A percentile compares a stretch with the other conserved stretches of the same genome.
Conservation (phyloP, 257 asterid genomes). For the Buddleja alternifolia region DNA sequence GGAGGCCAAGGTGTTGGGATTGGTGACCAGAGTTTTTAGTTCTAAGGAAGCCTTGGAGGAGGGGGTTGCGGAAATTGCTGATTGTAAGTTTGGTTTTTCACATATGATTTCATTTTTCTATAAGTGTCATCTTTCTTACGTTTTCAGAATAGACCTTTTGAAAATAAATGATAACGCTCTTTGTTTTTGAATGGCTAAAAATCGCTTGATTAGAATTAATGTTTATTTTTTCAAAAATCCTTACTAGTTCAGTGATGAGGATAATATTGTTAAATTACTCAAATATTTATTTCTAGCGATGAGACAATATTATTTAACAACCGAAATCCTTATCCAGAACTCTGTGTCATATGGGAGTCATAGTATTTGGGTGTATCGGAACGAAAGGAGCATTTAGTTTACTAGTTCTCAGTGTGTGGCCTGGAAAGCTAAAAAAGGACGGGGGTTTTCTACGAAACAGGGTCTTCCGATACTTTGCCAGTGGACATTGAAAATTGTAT, state of each 20-base stretch:
- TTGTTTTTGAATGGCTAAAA: too few species aligned
- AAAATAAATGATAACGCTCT: neutral
- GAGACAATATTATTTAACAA: too few species aligned
- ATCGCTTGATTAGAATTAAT: too few species aligned
- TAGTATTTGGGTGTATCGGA: too few species aligned
- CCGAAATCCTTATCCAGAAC: too few species aligned
- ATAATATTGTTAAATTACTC: too few species aligned
- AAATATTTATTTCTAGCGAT: too few species aligned
- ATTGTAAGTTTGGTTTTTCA: constrained; percentile 47
- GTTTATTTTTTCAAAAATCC: too few species aligned
- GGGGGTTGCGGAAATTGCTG: constrained; percentile 63
- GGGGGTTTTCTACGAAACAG: too few species aligned
- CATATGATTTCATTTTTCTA: neutral
- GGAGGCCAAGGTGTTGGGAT: constrained; percentile 81
- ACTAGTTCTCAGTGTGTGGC: neutral
- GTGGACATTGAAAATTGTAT: neutral
- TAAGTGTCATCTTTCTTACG: neutral
- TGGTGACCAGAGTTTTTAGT: constrained; percentile 57
- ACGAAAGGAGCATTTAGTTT: too few species aligned
- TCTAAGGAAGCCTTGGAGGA: constrained; percentile 54
- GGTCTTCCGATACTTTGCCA: neutral
- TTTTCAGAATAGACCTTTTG: neutral
- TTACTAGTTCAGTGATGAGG: too few species aligned
- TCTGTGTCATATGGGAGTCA: too few species aligned
- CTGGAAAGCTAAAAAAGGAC: neutral